Conservation (phyloP, 306 rosid genomes). For the Coriaria nepalensis region DNA sequence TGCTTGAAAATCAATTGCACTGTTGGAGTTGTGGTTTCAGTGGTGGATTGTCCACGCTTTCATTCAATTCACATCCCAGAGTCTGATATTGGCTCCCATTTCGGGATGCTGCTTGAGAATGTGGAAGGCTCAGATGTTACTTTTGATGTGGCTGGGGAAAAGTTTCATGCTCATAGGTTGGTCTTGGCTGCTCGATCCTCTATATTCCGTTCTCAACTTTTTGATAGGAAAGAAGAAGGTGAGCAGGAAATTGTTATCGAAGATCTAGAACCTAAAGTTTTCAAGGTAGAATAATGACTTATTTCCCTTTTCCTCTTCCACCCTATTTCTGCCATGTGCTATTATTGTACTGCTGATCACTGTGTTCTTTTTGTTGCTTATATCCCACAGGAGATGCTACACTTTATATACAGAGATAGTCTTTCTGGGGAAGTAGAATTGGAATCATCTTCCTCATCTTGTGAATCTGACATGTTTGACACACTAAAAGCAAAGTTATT, state of each 20-base stretch:
- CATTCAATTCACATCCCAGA: conserved; percentile 31
- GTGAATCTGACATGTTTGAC: conserved; percentile 42
- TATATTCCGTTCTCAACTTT: conserved; percentile 70
- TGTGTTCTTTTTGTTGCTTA: conserved; percentile 9
- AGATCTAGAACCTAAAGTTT: conserved; percentile 77
- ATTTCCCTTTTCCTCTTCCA: conserved; percentile 5
- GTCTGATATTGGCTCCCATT: conserved; percentile 58
- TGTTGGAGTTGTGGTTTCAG: conserved; percentile 69
- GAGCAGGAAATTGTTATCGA: conserved; percentile 33
- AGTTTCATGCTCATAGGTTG: conserved; percentile 73
- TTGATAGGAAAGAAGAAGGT: conserved; percentile 38
- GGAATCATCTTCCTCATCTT: conserved; percentile 43
- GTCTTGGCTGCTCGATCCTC: conserved; percentile 80
- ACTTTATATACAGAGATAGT: conserved; percentile 67
- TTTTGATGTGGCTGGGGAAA: conserved; percentile 61
- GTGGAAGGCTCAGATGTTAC: conserved; percentile 65
- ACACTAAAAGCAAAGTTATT: conserved; percentile 61
- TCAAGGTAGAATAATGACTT: conserved; percentile 41
- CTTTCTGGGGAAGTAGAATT: conserved; percentile 69
- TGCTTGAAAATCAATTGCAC: conserved; percentile 81
- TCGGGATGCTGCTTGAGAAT: conserved; percentile 56
- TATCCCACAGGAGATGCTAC: conserved; percentile 70
- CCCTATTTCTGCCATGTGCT: conserved; percentile 8
- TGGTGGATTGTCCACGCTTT: conserved; percentile 7
- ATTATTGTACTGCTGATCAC: neutral